Percentiles rank a stretch among this genome's conserved stretches.
phyloP scores from a whole-genome alignment of 306 rosid species.

The Quercus variabilis region DNA sequence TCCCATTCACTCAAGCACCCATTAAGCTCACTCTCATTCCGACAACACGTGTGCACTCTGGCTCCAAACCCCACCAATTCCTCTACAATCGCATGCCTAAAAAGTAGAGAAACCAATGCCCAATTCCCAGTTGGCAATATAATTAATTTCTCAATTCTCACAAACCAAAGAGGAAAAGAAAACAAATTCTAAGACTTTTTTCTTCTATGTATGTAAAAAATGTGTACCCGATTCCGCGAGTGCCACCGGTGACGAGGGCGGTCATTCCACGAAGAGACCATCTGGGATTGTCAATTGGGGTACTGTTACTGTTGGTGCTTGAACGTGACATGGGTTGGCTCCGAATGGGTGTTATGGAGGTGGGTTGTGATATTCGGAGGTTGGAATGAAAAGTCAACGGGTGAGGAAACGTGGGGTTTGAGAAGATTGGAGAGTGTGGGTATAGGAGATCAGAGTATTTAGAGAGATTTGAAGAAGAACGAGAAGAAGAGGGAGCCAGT shows the following conservation, averaged over 20 bases:
- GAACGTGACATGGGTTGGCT: constrained; percentile 22
- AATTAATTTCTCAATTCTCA: background rate
- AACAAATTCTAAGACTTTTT: background rate
- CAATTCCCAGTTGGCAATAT: background rate
- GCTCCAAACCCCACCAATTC: constrained; percentile 70
- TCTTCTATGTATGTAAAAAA: background rate
- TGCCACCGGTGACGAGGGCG: constrained; percentile 78
- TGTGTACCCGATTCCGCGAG: constrained; percentile 71
- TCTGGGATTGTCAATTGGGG: constrained; percentile 10
- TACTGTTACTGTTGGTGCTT: background rate
- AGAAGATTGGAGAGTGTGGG: background rate
- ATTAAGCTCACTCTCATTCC: constrained; percentile 44
- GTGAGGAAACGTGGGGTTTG: background rate
- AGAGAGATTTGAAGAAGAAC: background rate
- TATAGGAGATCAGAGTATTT: background rate
- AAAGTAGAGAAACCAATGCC: background rate
- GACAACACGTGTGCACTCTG: constrained; percentile 71
- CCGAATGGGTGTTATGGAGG: constrained; percentile 9
- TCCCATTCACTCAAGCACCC: constrained; percentile 55
- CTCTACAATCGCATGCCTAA: constrained; percentile 71
- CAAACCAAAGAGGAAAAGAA: constrained; percentile 4
- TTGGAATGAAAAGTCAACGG: background rate
- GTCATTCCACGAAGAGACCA: constrained; percentile 67
- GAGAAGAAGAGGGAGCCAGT: background rate
- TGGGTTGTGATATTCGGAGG: constrained; percentile 7